Evolutionary conservation across 139 green algal species (phyloP), one percentile per base, ranked within the genome.

Genomic region (Penium margaritaceum): DNA sequence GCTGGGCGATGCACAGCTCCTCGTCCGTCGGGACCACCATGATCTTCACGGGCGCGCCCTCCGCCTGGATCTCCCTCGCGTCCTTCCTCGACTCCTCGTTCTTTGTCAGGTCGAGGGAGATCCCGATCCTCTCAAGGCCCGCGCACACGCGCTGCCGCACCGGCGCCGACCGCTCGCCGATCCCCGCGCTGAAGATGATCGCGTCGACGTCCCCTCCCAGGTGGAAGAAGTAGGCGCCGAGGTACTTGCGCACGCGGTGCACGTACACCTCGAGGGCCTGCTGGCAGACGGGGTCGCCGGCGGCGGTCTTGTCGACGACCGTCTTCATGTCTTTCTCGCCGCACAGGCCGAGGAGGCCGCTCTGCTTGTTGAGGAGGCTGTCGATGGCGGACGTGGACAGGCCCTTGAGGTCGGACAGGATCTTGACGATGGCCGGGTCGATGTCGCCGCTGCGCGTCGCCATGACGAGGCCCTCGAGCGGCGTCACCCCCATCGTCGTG

Each of bases 11-110:
- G 44, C 46, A 83, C 47, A 96, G 79, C 82, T 96, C 91, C 76
- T 96, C 91, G 66, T 96, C 89, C 3, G 91, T 96, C 1, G 90
- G 91, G 2, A 96, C 81, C 15, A 96, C 88, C 74, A 95, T 76
- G 41, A 96, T 80, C 74, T 88, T 85, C 6, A 85, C 64, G 21
- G 47, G 34, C 15, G 72, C 81, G 6, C 37, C 74, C 0, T 43
- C 57, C 36, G 58, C 34, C 29, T 79, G 76, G 38, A 96, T 88
- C 53, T 89, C 85, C 2, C 73, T 17, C 7, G 35, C 41, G 5
- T 75, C 85, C 19, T 74, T 76, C 29, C 84, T 53, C 9, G 70
- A 67, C 0, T 46, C 69, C 32, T 76, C 57, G 67, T 96, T 96
- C 30, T 82, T 80, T 0, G 14, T 73, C 0, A 71, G 35, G 72